Base-by-base conservation (phyloP, 306 rosid species). In the Vachellia pachyceras region DNA sequence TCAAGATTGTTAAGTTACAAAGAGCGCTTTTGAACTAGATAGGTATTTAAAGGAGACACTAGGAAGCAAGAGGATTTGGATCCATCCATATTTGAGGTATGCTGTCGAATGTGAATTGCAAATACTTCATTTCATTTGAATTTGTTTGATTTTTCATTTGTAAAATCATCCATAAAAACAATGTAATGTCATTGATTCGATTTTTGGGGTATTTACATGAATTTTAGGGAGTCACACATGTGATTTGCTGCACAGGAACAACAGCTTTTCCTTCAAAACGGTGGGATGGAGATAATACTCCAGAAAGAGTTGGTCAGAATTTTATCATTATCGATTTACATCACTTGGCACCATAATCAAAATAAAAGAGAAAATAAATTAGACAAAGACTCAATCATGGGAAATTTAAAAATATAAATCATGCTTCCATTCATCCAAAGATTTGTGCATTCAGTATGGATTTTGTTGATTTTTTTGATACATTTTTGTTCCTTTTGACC, bases 211-310 rank as follows among this genome's bases (percentile, higher is more conserved):
- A 5, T 45, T 55, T 78, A 5, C 77, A 58, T 85, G 82, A 82
- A 58, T 87, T 73, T 36, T 80, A 92, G 99, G 99, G 97, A 68
- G 95, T 92, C 79, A 95, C 99, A 18, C 97, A 95, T 85, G 94
- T 95, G 83, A 95, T 95, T 84, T 95, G 97, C 91, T 90, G 95
- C 91, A 89, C 95, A 3, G 99, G 99, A 83, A 95, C 99, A 1
- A 95, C 97, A 35, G 99, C 97, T 41, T 95, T 95, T 86, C 99
- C 99, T 83, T 95, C 99, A 0, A 95, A 61, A 84, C 90, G 97
- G 37, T 95, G 99, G 99, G 91, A 86, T 58, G 97, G 89, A 54
- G 97, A 92, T 65, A 95, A 95, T 72, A 87, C 98, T 52, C 97
- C 98, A 11, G 98, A 89, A 84, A 90, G 89, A 85, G 95, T 91